Conservation (phyloP, 2,329 filamentous ascomycete species). For the Botrytis tulipae region DNA sequence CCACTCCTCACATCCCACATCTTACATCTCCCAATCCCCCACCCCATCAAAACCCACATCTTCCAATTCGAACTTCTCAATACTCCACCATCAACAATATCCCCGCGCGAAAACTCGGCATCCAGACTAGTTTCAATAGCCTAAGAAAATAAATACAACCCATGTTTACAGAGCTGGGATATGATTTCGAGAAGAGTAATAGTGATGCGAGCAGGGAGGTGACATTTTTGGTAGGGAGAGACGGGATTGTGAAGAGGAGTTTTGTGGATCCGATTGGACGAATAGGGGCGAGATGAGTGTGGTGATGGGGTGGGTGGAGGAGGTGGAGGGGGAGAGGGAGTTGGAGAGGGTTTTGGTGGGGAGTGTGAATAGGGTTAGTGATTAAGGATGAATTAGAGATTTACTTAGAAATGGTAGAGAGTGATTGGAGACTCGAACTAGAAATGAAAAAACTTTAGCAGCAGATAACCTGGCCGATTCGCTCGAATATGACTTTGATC, state of each 20-base stretch:
- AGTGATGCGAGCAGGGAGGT: no score
- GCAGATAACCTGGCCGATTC: not conserved
- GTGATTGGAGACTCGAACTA: not conserved
- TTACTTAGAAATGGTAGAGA: not conserved
- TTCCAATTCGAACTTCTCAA: not conserved
- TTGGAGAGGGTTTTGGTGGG: rapidly evolving
- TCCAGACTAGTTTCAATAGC: not conserved
- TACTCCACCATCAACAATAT: no score
- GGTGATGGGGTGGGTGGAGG: no score
- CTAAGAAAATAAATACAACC: not conserved
- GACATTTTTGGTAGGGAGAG: no score
- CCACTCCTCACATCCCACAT: no score
- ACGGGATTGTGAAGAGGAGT: not conserved
- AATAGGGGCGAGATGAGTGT: not conserved
- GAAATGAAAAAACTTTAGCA: not conserved
- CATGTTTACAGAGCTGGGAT: not conserved
- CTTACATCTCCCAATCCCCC: not conserved
- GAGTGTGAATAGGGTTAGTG: not conserved
- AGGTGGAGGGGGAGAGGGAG: not conserved
- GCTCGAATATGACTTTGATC: not conserved
- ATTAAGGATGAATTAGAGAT: not conserved
- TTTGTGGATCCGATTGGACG: not conserved
- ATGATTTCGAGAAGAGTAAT: not conserved
- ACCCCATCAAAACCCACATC: rapidly evolving
- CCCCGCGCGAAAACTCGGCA: not conserved